phyloP scores from a whole-genome alignment of 352 stramenopile species.

The Phytophthora meadii region DNA sequence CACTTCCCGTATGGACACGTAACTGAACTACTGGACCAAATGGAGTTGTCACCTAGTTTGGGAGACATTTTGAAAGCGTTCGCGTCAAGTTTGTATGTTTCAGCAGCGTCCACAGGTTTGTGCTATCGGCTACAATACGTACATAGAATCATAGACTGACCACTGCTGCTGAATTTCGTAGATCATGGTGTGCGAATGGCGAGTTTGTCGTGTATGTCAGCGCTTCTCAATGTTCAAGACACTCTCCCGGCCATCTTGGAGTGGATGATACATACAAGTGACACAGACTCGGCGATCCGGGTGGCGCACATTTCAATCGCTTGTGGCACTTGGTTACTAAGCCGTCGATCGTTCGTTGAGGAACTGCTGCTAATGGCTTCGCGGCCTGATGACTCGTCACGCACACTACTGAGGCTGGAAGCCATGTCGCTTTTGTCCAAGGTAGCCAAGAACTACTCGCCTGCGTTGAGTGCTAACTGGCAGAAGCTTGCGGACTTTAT shows the following conservation, averaged over 20 bases:
- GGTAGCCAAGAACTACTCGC: slow-evolving; percentile 84
- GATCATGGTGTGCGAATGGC: slow-evolving; percentile 84
- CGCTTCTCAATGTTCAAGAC: slow-evolving; percentile 77
- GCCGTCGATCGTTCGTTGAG: slow-evolving; percentile 75
- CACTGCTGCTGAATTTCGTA: slow-evolving; percentile 22
- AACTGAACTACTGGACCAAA: slow-evolving; percentile 51
- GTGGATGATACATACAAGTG: slow-evolving; percentile 73
- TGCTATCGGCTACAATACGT: background rate
- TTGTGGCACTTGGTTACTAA: slow-evolving; percentile 64
- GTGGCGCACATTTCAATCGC: slow-evolving; percentile 71
- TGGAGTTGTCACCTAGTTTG: slow-evolving; percentile 59
- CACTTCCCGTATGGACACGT: slow-evolving; percentile 83
- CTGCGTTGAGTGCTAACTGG: slow-evolving; percentile 79
- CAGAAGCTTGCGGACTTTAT: slow-evolving; percentile 76
- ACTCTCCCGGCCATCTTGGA: slow-evolving; percentile 65
- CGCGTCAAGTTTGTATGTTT: slow-evolving; percentile 72
- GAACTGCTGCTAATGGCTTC: slow-evolving; percentile 78
- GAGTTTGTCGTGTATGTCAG: slow-evolving; percentile 81
- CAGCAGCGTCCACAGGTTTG: slow-evolving; percentile 63
- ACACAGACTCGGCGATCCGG: slow-evolving; percentile 50
- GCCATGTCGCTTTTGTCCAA: slow-evolving; percentile 88
- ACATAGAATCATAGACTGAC: background rate
- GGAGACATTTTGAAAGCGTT: slow-evolving; percentile 72
- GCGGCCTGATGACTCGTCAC: slow-evolving; percentile 58
- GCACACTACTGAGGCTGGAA: slow-evolving; percentile 70